Percentiles rank a stretch among this genome's conserved stretches.
Evolutionary conservation across 2,329 filamentous ascomycete genomes (phyloP).

Genomic region (Dothidotthia symphoricarpi): DNA sequence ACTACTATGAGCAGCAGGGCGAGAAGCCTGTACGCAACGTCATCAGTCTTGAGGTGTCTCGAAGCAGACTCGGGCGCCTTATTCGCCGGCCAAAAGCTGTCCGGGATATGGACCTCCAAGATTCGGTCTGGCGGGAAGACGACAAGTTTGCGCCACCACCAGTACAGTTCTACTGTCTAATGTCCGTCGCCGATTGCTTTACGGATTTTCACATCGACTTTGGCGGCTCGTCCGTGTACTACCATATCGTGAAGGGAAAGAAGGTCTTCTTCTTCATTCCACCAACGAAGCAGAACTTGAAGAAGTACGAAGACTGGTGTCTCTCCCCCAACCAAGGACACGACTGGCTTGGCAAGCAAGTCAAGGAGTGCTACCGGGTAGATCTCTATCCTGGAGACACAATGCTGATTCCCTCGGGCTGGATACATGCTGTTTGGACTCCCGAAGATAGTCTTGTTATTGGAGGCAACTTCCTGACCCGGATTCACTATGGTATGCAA

Average conservation of each 20-base stretch:
- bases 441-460: constrained; percentile 68
- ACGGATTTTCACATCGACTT: constrained; percentile 73
- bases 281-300: constrained; percentile 65
- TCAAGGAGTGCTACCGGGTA: constrained; percentile 65
- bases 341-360: constrained; percentile 63
- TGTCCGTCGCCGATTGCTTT: constrained; percentile 70
- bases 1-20: constrained; percentile 63
- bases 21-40: constrained; percentile 66
- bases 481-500: constrained; percentile 65
- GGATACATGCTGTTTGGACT: constrained; percentile 72
- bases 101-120: constrained; percentile 60
- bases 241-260: constrained; percentile 66
- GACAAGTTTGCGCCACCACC: constrained; percentile 59
- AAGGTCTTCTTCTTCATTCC: constrained; percentile 73
- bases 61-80: constrained; percentile 60
- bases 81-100: constrained; percentile 64
- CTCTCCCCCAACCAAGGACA: constrained; percentile 65
- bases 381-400: constrained; percentile 66
- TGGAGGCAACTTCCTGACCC: constrained; percentile 68
- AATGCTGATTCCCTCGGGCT: constrained; percentile 69
- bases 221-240: constrained; percentile 68
- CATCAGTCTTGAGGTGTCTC: constrained; percentile 67
- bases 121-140: constrained; percentile 56
- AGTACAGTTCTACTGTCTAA: constrained; percentile 67
- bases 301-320: constrained; percentile 71